Evolutionary conservation across 345 rosid genomes (phyloP), one percentile per base, ranked within the genome.

Genomic region (Odontarrhena argentea): DNA sequence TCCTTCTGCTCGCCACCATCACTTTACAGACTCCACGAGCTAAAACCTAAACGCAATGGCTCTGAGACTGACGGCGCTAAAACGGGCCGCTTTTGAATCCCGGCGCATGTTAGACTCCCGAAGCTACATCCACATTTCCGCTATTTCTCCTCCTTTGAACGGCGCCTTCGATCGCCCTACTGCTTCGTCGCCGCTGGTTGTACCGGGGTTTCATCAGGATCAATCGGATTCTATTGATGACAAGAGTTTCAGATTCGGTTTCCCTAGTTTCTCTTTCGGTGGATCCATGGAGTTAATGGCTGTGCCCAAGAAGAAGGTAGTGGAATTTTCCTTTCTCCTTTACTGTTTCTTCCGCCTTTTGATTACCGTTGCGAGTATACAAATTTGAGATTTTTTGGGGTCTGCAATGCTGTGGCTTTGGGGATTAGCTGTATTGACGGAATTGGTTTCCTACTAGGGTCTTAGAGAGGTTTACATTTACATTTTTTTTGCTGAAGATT

Each of bases 281-380:
- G 89, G 92, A 56, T 71, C 84, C 63, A 80, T 92, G 93, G 98
- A 92, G 63, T 85, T 92, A 47, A 92, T 92, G 98, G 96, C 96
- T 60, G 96, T 86, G n/a, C 98, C 96, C 14, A 92, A 84, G 70
- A 86, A 63, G 73, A 92, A 82, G 90, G 98, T 32, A 4, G 36
- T 6, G 32, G 4, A 18, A 18, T 18, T 15, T 38, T 11, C 3
- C 7, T 26, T 25, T 45, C 42, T 22, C 41, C 6, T n/a, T n/a
- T 8, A 30, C 2, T 45, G 13, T 5, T 12, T 40, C 22, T 59
- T 36, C 30, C 5, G 5, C 45, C 45, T 9, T 55, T 55, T 13
- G 2, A 9, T 55, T 15, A 13, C 25, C 14, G 14, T 13, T 35
- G 8, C 45, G 13, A 34, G 15, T 55, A 4, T 14, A 28, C 22